Conservation (phyloP, 495 filamentous ascomycete species). For the Aspergillus steynii region DNA sequence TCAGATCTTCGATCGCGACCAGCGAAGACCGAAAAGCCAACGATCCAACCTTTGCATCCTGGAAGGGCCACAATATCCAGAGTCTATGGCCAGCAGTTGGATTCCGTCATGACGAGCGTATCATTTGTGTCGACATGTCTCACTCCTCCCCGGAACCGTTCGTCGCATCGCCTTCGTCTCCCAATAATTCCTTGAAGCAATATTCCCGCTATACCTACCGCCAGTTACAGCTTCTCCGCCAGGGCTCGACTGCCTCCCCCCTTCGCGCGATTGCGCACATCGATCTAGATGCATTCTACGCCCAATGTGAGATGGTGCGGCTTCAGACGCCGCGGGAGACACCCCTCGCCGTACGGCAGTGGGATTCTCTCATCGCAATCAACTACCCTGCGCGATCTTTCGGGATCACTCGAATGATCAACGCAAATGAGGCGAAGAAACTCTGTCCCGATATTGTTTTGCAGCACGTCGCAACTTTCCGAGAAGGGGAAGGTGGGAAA, state of each 20-base stretch:
- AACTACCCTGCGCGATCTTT: constrained; percentile 88
- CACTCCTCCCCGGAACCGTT: constrained; percentile 31
- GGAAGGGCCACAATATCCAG: neutral
- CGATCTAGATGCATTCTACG: constrained; percentile 97
- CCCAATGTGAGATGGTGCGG: constrained; percentile 92
- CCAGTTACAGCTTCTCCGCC: constrained; percentile 72
- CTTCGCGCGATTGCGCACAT: constrained; percentile 88
- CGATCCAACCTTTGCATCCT: neutral
- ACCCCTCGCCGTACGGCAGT: constrained; percentile 84
- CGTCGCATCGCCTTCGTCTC: constrained; percentile 31
- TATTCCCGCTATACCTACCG: constrained; percentile 81
- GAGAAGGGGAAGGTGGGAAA: constrained; percentile 76
- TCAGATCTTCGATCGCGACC: neutral
- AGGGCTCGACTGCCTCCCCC: constrained; percentile 69
- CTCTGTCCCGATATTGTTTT: constrained; percentile 79
- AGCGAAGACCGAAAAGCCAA: neutral
- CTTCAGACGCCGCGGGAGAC: constrained; percentile 69
- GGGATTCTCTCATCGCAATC: constrained; percentile 86
- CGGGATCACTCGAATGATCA: constrained; percentile 74
- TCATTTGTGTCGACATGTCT: constrained; percentile 21
- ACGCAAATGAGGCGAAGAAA: constrained; percentile 80
- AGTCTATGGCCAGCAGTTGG: neutral
- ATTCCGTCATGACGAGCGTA: constrained; percentile 20
- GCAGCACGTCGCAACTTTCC: constrained; percentile 95
- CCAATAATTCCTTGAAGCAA: constrained; percentile 42